Evolutionary conservation across 495 filamentous ascomycete genomes (phyloP), one percentile per base, ranked within the genome.

Genomic region (Penicillium paradoxum): DNA sequence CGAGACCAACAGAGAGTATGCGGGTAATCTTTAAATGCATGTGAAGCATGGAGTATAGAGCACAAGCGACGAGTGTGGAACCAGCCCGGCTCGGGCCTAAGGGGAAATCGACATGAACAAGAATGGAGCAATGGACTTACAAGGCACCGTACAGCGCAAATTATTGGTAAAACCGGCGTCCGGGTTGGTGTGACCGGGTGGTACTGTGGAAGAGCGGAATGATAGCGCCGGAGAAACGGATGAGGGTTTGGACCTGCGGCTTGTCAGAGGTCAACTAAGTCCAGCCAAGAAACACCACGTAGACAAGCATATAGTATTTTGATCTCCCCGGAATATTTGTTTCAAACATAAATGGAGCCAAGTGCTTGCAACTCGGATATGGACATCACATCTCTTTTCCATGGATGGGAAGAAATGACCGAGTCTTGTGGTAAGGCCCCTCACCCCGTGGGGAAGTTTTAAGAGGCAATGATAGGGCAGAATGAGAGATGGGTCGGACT

Each of bases 161-260:
- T 45, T 8, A 33, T 33, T 17, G 18, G 19, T 36, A 49, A 49
- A 6, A 13, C 45, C 45, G 47, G 41, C 9, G 51, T 39, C 53
- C 57, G 57, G 58, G 56, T 45, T 47, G 34, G 45, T 41, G 42
- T 45, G 47, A 52, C 25, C 48, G 44, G 52, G 48, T 53, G 38
- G 53, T 51, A 53, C 62, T 43, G 49, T 24, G 53, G 45, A 32
- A 36, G 45, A 40, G 36, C 36, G 27, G 36, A 54, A 48, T 47
- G 45, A 56, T 66, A 64, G 63, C 55, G 55, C 63, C 71, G 71
- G 71, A 57, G 67, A 61, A 73, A 72, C 69, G 71, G 71, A 73
- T 65, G 63, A 55, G 56, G 34, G 5, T 55, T 47, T 64, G 38
- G 50, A 49, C 55, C 41, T 55, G 53, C 53, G 54, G 58, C 1